Evolutionary conservation across 2,329 filamentous ascomycete species (phyloP).

Genomic region (Colletotrichum sp.): DNA sequence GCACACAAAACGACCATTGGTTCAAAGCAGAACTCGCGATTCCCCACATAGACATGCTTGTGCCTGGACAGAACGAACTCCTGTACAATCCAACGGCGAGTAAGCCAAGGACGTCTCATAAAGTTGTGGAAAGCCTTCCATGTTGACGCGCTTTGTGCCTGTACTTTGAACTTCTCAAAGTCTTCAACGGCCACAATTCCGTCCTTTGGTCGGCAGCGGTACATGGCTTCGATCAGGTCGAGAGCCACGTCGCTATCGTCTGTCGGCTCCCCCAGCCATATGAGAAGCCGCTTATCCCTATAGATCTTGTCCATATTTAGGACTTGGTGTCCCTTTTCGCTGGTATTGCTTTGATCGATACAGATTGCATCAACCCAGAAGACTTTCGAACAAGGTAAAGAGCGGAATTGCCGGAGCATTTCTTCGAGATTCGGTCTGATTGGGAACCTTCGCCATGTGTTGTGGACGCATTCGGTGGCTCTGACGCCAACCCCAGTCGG

Average conservation of each 20-base stretch:
- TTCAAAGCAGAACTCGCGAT: not conserved
- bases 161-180: no score
- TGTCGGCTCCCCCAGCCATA: not conserved
- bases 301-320: slow-evolving; percentile 2
- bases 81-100: not conserved
- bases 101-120: not conserved
- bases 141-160: not conserved
- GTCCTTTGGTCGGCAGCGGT: no score
- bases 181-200: no score
- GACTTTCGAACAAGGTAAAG: not conserved
- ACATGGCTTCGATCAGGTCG: not conserved
- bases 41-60: not conserved
- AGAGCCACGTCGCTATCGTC: not conserved
- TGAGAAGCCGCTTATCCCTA: not conserved
- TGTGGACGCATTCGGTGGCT: no score
- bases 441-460: not conserved
- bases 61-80: not conserved
- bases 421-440: not conserved
- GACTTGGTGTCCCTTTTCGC: slow-evolving; percentile 7
- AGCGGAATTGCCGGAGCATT: not conserved
- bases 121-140: not conserved
- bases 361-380: not conserved
- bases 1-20: not conserved
- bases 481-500: no score
- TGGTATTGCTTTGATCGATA: not conserved